Conservation (phyloP, 495 filamentous ascomycete genomes). For the Neurospora sp. region DNA sequence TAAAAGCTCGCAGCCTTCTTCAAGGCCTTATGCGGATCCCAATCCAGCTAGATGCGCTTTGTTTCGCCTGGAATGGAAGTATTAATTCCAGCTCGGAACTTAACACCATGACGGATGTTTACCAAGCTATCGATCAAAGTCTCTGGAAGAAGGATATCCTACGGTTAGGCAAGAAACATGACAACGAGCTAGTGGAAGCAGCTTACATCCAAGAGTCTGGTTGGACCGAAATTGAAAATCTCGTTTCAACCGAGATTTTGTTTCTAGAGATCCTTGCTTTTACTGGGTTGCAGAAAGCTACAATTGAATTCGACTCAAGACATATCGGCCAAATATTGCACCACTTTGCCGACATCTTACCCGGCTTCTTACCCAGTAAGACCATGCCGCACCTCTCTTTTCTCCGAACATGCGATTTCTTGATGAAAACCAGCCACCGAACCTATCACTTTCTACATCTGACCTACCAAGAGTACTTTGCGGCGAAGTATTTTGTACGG, state of each 20-base stretch:
- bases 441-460: slow-evolving; percentile 35
- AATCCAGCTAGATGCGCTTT: slow-evolving; percentile 38
- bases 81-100: slow-evolving; percentile 2
- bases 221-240: slow-evolving; percentile 5
- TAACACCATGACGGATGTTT: slow-evolving; percentile 34
- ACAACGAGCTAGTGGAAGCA: slow-evolving; percentile 1
- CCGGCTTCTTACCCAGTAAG: slow-evolving; percentile 2
- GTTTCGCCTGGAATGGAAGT: slow-evolving; percentile 27
- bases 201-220: background rate
- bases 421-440: slow-evolving; percentile 4
- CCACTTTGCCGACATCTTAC: slow-evolving; percentile 1
- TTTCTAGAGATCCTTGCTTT: slow-evolving; percentile 32
- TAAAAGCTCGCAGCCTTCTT: slow-evolving; percentile 24
- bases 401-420: slow-evolving; percentile 20
- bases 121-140: slow-evolving; percentile 27
- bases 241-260: slow-evolving; percentile 14
- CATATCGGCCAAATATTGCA: slow-evolving; percentile 15
- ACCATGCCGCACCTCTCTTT: slow-evolving; percentile 23
- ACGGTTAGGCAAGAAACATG: slow-evolving; percentile 23
- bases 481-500: slow-evolving; percentile 33
- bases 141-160: slow-evolving; percentile 35
- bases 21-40: slow-evolving; percentile 34
- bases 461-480: slow-evolving; percentile 35
- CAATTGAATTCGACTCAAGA: slow-evolving; percentile 25
- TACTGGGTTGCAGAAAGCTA: slow-evolving; percentile 24